Base-by-base conservation (phyloP, 441 rosid species). In the Hypseocharis bilobata region DNA sequence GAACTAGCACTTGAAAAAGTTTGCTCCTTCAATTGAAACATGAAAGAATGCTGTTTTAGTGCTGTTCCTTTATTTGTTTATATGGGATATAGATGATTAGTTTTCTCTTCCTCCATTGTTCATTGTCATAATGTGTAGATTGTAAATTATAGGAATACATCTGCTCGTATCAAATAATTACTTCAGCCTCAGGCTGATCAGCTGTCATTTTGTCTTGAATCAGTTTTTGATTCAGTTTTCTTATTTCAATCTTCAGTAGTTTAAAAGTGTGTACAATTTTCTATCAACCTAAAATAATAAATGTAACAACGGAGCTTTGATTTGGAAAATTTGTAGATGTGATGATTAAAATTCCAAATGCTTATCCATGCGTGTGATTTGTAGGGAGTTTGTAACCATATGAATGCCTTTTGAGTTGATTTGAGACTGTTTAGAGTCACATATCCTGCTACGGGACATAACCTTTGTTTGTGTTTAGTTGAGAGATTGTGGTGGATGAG, bases 1-100 rank as follows among this genome's bases (percentile, higher is more conserved):
- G 96, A 85, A 78, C 78, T 94, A 40, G 81, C 82, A 19, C 84
- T 91, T 8, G 87, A 76, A 71, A 86, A 80, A 78, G 65, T 79
- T 45, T 68, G 77, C 66, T 11, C 64, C 78, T 47, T 85, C 81
- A 81, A 20, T 20, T 13, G 27, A 51, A 13, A 51, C 14, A 1
- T 6, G n/a, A 56, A 44, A 51, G 56, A 13, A 51, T 8, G 49
- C 20, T 63, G 10, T 27, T 60, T 22, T 17, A 27, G 54, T 62
- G 2, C 20, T 29, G 40, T 57, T 25, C 54, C 11, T 16, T 61
- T 17, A 1, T 16, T 40, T 27, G 74, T 72, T 72, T 36, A 55
- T 74, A 65, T 64, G 60, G 63, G 14, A 23, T 36, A 62, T 45
- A 51, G 55, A 36, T 62, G 72, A 65, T 83, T 5, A 38, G 19